Evolutionary conservation across 2,329 filamentous ascomycete genomes (phyloP), one percentile per base, ranked within the genome.

Genomic region (Helicocarpus griseus): DNA sequence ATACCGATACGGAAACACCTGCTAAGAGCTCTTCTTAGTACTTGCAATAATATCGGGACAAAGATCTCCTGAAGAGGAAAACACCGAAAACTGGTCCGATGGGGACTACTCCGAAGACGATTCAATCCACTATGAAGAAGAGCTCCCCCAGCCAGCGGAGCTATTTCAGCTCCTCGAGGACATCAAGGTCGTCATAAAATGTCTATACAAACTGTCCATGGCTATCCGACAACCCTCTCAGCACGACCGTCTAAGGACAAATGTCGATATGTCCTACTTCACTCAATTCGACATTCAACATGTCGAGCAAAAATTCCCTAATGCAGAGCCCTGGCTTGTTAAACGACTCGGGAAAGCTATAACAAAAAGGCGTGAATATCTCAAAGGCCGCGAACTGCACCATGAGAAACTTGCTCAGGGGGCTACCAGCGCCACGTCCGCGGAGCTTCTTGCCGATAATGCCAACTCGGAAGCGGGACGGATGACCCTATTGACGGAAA

Each of bases 351-450:
- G 67, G 0, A 58, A 51, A 28, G 68, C 62, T 0, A 70, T 70
- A 14, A 65, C 70, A 1, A 55, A 57, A 9, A 60, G 65, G 3
- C 61, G 66, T 4, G 65, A 67, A 4, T 67, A 68, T 36, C 62
- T 74, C 19, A 65, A 62, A 17, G 72, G 71, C 35, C 61, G 68
- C 5, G 60, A 69, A 51, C 56, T 63, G 8, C 68, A 73, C 51
- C 65, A 63, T 36, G 41, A 48, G 14, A 52, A 52, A 14, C 35
- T 52, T 29, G 7, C 22, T 22, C 35, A 52, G 0, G 72, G 68
- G 35, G 45, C 71, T 0, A 56, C 56, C 0, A 45, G 56, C 3
- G 65, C 62, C 44, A 13, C 58, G 61, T 4, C 39, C 13, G 9
- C 39, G 9, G 39, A 21, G 2, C 13, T 26, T 21, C n/a, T 41